phyloP scores from a whole-genome alignment of 2,329 filamentous ascomycete genomes.

The Thelonectria rubi region DNA sequence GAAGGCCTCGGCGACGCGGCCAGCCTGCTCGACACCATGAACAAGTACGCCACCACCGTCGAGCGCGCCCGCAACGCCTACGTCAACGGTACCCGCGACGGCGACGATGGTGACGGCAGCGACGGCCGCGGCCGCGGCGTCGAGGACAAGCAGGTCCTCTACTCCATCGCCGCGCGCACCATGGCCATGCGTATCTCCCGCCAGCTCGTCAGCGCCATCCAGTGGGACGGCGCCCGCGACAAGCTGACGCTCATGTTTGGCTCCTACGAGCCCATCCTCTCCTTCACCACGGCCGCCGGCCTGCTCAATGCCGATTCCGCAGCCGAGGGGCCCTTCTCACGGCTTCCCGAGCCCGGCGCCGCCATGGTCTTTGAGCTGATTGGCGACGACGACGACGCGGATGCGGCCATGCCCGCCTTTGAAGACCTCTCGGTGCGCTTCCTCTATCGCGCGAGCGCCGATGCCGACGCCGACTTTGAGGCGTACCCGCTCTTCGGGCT shows the following conservation, averaged over 20 bases:
- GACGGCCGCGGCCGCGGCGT: slow-evolving; percentile 6
- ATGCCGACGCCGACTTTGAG: slow-evolving; percentile 46
- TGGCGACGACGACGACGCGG: slow-evolving; percentile 42
- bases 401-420: slow-evolving; percentile 39
- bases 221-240: slow-evolving; percentile 48
- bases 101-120: slow-evolving; percentile 40
- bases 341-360: slow-evolving; percentile 73
- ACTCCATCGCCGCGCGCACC: slow-evolving; percentile 63
- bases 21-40: slow-evolving; percentile 56
- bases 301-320: slow-evolving; percentile 61
- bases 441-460: slow-evolving; percentile 61
- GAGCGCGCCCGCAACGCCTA: slow-evolving; percentile 67
- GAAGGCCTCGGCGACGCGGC: slow-evolving; percentile 49
- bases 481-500: slow-evolving; percentile 54
- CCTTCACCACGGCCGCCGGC: slow-evolving; percentile 61
- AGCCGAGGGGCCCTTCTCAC: slow-evolving; percentile 50
- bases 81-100: slow-evolving; percentile 56
- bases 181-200: slow-evolving; percentile 56
- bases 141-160: slow-evolving; percentile 49
- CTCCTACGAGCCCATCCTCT: slow-evolving; percentile 62
- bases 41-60: slow-evolving; percentile 71
- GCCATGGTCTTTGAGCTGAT: slow-evolving; percentile 77
- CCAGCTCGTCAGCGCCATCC: slow-evolving; percentile 55
- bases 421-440: slow-evolving; percentile 64
- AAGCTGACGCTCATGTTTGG: slow-evolving; percentile 65